Conservation (phyloP, 345 rosid genomes). For the Rhizophora mangle region DNA sequence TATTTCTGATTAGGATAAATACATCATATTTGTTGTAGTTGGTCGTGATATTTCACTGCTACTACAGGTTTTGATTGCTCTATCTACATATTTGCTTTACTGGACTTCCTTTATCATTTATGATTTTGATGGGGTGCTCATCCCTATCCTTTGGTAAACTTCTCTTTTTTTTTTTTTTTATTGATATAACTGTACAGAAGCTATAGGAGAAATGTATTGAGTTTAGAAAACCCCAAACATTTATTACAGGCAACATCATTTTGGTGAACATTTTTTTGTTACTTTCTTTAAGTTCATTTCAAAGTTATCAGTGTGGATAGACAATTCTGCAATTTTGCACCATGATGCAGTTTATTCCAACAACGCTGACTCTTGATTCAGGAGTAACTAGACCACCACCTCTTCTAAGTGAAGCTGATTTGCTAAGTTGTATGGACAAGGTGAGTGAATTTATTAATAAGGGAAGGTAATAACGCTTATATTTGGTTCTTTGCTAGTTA, state of each 20-base stretch:
- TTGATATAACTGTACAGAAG: background rate
- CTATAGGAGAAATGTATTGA: background rate
- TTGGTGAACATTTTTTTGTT: background rate
- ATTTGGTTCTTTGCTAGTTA: too few relatives aligned
- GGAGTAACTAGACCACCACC: constrained; percentile 94
- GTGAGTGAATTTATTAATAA: constrained; percentile 35
- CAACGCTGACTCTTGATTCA: constrained; percentile 80
- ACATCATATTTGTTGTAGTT: too few relatives aligned
- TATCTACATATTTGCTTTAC: too few relatives aligned
- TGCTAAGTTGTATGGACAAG: constrained; percentile 96
- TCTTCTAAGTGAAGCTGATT: constrained; percentile 87
- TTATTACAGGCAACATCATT: background rate
- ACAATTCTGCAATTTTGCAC: constrained; percentile 24
- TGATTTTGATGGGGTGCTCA: constrained; percentile 5
- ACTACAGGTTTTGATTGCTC: too few relatives aligned
- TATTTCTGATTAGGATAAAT: too few relatives aligned
- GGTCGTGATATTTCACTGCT: too few relatives aligned
- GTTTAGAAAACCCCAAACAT: background rate
- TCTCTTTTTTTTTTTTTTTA: background rate
- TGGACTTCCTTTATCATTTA: background rate
- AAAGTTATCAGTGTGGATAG: constrained; percentile 15
- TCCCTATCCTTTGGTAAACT: background rate
- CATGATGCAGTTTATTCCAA: constrained; percentile 72
- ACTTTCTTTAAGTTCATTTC: background rate
- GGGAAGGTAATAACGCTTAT: background rate